Evolutionary conservation across 352 stramenopile genomes (phyloP).

Genomic region (Thraustochytrium striatum): DNA sequence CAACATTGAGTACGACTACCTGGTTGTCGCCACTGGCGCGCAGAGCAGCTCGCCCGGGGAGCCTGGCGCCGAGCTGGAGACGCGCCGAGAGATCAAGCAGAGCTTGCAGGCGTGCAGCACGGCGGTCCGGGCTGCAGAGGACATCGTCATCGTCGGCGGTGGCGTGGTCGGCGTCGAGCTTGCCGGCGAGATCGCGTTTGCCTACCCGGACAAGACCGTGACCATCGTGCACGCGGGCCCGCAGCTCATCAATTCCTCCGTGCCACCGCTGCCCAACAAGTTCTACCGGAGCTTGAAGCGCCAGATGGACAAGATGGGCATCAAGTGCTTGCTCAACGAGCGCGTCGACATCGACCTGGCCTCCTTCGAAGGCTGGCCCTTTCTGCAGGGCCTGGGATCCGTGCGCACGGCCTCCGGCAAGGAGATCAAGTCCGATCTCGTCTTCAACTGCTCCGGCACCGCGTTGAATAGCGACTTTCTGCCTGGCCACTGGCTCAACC

Average conservation of each 20-base stretch:
- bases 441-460: neutral
- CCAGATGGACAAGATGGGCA: conserved; percentile 44
- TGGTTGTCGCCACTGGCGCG: neutral
- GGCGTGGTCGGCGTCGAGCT: conserved; percentile 51
- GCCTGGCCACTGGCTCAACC: neutral
- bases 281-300: conserved; percentile 36
- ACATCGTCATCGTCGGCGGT: conserved; percentile 50
- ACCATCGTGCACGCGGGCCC: conserved; percentile 31
- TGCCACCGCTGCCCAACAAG: neutral
- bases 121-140: neutral
- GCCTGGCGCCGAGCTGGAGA: neutral
- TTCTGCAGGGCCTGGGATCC: neutral
- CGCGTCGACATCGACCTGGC: neutral
- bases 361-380: neutral
- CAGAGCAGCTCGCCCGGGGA: neutral
- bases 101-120: no score
- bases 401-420: neutral
- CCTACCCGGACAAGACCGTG: conserved; percentile 49
- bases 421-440: neutral
- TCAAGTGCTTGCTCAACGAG: neutral
- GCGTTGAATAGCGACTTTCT: neutral
- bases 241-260: neutral
- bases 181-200: conserved; percentile 45
- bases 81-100: no score
- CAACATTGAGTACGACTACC: neutral